These are phyloP conservation scores for Neopestalotiopsis rosae DNA, from an alignment of 2,329 filamentous ascomycete species.

Conservation along the genomic window DNA sequence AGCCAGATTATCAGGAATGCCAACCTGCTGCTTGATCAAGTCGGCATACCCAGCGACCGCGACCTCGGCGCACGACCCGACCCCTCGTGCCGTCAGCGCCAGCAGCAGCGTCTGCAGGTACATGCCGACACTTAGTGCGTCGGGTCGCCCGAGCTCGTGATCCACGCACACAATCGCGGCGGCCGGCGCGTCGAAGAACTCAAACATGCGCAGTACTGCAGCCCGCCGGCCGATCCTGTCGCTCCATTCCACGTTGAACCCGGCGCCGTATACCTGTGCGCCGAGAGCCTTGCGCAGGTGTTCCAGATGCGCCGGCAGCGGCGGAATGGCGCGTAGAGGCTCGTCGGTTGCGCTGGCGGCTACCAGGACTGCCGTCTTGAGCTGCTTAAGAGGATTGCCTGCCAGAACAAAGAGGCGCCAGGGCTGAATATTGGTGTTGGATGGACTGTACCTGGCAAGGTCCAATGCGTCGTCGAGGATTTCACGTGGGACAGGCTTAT, in stretches of 20 bases:
- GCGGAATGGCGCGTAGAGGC: neutral
- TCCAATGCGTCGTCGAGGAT: slow-evolving; percentile 4
- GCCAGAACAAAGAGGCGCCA: slow-evolving; percentile 9
- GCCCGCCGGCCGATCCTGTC: neutral
- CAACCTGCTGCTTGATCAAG: slow-evolving; percentile 3
- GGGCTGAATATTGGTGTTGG: slow-evolving; percentile 6
- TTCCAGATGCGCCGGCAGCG: slow-evolving; percentile 9
- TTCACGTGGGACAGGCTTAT: slow-evolving; percentile 1
- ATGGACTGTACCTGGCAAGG: neutral
- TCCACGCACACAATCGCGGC: slow-evolving; percentile 6
- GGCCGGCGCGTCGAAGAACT: slow-evolving; percentile 3
- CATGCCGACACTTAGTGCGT: slow-evolving; percentile 9
- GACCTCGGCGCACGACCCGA: slow-evolving; percentile 9
- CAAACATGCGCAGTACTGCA: slow-evolving; percentile 13
- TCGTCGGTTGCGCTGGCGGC: slow-evolving; percentile 7
- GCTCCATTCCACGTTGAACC: neutral
- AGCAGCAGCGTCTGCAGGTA: slow-evolving; percentile 11
- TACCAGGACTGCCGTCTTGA: neutral
- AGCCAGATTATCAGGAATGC: neutral
- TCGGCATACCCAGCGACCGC: slow-evolving; percentile 7
- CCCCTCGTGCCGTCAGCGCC: slow-evolving; percentile 3
- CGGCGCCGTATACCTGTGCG: slow-evolving; percentile 1
- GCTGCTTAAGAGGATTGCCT: neutral
- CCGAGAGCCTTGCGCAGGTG: slow-evolving; percentile 9
- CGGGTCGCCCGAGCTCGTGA: slow-evolving; percentile 6